Base-by-base conservation (phyloP, 2,329 filamentous ascomycete genomes). In the Huntiella omanensis region DNA sequence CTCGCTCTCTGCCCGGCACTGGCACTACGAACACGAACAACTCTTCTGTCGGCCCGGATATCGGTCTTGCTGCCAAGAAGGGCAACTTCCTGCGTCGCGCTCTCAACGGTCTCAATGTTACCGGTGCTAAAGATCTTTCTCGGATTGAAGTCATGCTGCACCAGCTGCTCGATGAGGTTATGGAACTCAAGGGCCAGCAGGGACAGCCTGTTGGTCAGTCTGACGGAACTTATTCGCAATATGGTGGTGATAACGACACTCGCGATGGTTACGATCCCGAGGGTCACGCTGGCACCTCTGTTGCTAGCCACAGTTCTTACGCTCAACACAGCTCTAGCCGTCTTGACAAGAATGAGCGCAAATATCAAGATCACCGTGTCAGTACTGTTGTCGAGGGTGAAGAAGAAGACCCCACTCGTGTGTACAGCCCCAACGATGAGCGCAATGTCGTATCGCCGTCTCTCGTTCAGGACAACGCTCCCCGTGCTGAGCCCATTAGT, bases 51-150 rank as follows among this genome's bases (percentile, higher is more conserved):
- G 62, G 62, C 15, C 77, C 74, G 6, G 70, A 74, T 51, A 63
- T 68, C 4, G 71, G 70, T 41, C 55, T 67, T 16, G 68, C 79
- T 16, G 69, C 73, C 39, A 95, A 95, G 72, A 86, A 85, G 58
- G 83, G 85, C 62, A 94, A 85, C 57, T 74, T 98, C n/a, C 91
- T 96, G 65, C 83, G 81, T 55, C 78, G 88, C 52, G 91, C 91
- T n/a, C 68, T 98, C 43, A 88, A 92, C 59, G 87, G 87, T 3
- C 68, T 98, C 43, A 85, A 85, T 54, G 73, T 81, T 57, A 92
- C 91, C 65, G 88, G 85, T 44, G 78, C 81, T 5, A 88, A 82
- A 55, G 91, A 98, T 55, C 72, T 95, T 44, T 75, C 77, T 52
- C 82, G 85, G 54, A 94, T 95, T 51, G 84, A 91, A 60, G 81